Percentiles rank a stretch among this genome's conserved stretches.
These are phyloP conservation scores for Panaeolus papilionaceus DNA, from an alignment of 768 basidiomycete species.

Conservation along the genomic window DNA sequence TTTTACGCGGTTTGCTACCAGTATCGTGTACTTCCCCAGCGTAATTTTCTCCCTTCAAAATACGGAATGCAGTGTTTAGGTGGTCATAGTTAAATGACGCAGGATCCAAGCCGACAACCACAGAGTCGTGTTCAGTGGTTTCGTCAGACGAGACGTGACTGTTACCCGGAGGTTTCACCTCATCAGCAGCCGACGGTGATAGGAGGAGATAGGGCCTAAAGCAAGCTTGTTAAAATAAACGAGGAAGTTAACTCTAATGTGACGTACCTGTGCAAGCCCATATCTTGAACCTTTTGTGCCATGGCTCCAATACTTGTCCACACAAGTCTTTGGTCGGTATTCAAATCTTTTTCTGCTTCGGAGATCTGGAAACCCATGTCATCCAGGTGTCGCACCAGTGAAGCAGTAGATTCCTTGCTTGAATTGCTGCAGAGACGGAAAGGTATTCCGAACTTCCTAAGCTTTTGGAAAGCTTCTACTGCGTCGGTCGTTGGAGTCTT, in stretches of 20 bases:
- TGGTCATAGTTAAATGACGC: slow-evolving; percentile 53
- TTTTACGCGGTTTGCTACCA: slow-evolving; percentile 16
- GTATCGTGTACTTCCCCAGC: slow-evolving; percentile 4
- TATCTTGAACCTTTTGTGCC: slow-evolving; percentile 46
- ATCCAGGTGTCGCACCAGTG: slow-evolving; percentile 48
- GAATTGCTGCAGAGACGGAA: slow-evolving; percentile 73
- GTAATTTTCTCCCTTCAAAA: slow-evolving; percentile 53
- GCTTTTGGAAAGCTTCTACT: slow-evolving; percentile 46
- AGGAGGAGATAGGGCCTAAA: slow-evolving; percentile 63
- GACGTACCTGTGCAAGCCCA: slow-evolving; percentile 48
- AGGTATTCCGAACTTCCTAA: slow-evolving; percentile 42
- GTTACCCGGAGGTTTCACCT: slow-evolving; percentile 27
- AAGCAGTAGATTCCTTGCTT: slow-evolving; percentile 63
- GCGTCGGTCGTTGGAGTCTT: slow-evolving; percentile 54
- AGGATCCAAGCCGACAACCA: slow-evolving; percentile 70
- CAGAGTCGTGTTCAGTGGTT: slow-evolving; percentile 52
- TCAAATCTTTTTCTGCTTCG: slow-evolving; percentile 14
- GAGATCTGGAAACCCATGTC: slow-evolving; percentile 56
- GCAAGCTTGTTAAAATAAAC: background rate
- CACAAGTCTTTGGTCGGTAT: slow-evolving; percentile 29
- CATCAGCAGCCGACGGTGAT: slow-evolving; percentile 52
- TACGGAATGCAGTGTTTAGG: slow-evolving; percentile 71
- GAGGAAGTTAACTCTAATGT: slow-evolving; percentile 1
- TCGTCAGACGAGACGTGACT: slow-evolving; percentile 5
- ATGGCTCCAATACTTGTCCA: slow-evolving; percentile 73